Conservation (phyloP, 139 green algal genomes). For the Auxenochlorella protothecoides region DNA sequence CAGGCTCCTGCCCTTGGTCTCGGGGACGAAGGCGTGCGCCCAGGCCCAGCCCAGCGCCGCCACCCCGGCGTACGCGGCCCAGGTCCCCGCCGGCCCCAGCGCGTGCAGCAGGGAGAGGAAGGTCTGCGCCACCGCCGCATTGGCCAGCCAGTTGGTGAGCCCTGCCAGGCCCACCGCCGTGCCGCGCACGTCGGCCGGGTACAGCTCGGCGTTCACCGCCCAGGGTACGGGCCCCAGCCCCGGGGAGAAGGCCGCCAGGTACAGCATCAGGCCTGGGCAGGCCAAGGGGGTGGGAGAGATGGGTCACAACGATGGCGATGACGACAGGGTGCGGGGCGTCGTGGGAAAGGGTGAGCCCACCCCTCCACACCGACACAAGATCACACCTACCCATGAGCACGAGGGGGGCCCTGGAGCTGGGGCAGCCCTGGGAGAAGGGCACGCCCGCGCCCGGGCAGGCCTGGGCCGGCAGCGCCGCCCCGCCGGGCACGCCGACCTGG, state of each 20-base stretch:
- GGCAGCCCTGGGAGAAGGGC: slow-evolving; percentile 39
- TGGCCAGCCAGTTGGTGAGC: slow-evolving; percentile 61
- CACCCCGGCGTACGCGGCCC: slow-evolving; percentile 37
- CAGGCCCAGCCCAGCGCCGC: slow-evolving; percentile 28
- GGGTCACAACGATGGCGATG: too few relatives aligned
- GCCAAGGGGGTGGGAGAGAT: too few relatives aligned
- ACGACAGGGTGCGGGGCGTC: too few relatives aligned
- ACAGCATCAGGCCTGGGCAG: slow-evolving; percentile 31
- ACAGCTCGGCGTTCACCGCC: slow-evolving; percentile 68
- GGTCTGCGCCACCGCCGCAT: slow-evolving; percentile 47
- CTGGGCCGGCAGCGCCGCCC: background rate
- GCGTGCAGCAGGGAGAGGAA: slow-evolving; percentile 42
- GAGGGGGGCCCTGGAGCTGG: slow-evolving; percentile 30
- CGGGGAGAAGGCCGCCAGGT: slow-evolving; percentile 55
- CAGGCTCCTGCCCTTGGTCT: slow-evolving; percentile 48
- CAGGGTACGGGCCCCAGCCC: slow-evolving; percentile 65
- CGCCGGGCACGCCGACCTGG: background rate
- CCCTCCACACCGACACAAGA: too few relatives aligned
- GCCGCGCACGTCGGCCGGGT: slow-evolving; percentile 36
- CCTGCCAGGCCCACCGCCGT: slow-evolving; percentile 38
- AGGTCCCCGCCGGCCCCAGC: slow-evolving; percentile 38
- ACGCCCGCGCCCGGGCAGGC: background rate
- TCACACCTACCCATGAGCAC: slow-evolving; percentile 16
- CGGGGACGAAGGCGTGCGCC: slow-evolving; percentile 34
- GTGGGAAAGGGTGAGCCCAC: too few relatives aligned